A percentile compares a stretch with the other conserved stretches of the same genome.
Evolutionary conservation across 1,284 basidiomycete species (phyloP).

Genomic region (Apiotrichum akiyoshidainum): DNA sequence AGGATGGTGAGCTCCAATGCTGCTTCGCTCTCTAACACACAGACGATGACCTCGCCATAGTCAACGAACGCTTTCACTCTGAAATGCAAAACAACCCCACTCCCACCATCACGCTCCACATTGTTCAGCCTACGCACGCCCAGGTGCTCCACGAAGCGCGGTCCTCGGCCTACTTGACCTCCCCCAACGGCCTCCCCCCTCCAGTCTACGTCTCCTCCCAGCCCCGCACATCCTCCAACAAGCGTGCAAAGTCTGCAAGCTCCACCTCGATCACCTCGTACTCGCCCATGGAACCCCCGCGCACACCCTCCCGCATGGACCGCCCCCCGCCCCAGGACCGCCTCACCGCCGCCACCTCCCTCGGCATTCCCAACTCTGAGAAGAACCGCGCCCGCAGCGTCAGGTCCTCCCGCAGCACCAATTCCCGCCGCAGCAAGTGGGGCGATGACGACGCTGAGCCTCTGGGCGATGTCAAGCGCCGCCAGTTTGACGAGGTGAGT

Average conservation of each 20-base stretch:
- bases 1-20: constrained; percentile 45
- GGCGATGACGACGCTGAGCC: constrained; percentile 47
- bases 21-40: not conserved
- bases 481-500: constrained; percentile 43
- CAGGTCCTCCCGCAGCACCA: constrained; percentile 21
- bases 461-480: constrained; percentile 36
- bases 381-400: constrained; percentile 20
- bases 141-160: constrained; percentile 1
- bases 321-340: constrained; percentile 4
- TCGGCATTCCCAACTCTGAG: constrained; percentile 14
- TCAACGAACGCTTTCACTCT: constrained; percentile 47
- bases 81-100: constrained; percentile 21
- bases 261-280: not conserved
- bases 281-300: not conserved
- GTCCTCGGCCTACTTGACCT: constrained; percentile 9
- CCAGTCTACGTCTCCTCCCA: constrained; percentile 8
- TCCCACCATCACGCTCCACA: constrained; percentile 28
- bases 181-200: constrained; percentile 7
- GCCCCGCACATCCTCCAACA: constrained; percentile 1
- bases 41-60: constrained; percentile 52
- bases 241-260: not conserved
- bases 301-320: not conserved
- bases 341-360: constrained; percentile 11
- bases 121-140: constrained; percentile 16
- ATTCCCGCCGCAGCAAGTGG: constrained; percentile 39